Evolutionary conservation across 805 yeast genomes (phyloP).

Genomic region (Ogataea nitratoaversa): DNA sequence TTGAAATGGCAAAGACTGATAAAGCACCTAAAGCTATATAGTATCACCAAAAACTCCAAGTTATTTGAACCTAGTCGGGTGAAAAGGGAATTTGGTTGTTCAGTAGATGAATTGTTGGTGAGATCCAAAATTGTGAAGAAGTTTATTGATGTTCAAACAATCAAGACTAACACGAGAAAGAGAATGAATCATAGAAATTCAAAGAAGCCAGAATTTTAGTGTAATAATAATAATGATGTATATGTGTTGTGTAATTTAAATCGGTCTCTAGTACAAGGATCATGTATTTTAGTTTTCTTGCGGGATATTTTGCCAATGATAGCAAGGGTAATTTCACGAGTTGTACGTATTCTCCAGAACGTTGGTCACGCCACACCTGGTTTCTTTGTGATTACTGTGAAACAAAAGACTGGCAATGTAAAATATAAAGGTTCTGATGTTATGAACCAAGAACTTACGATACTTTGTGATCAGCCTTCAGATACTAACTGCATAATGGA

Average conservation of each 20-base stretch:
- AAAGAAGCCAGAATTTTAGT: background rate
- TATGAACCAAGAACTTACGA: no score
- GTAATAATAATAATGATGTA: background rate
- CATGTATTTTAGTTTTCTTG: no score
- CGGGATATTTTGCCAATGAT: no score
- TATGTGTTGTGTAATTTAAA: background rate
- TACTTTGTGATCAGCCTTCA: no score
- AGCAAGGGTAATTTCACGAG: no score
- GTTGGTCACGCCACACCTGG: no score
- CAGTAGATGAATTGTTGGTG: constrained; percentile 18
- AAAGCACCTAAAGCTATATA: constrained; percentile 19
- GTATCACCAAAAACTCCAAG: constrained; percentile 10
- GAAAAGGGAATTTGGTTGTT: constrained; percentile 19
- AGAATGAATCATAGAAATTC: background rate
- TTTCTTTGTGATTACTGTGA: no score
- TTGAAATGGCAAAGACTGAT: constrained; percentile 22
- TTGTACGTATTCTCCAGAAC: no score
- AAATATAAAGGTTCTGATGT: no score
- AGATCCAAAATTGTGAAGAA: constrained; percentile 18
- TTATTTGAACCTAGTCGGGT: constrained; percentile 12
- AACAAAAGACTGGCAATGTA: no score
- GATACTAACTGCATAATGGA: no score
- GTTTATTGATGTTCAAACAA: constrained; percentile 17
- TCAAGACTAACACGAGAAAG: constrained; percentile 5
- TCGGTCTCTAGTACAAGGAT: no score